Evolutionary conservation across 2,329 filamentous ascomycete genomes (phyloP), one percentile per base, ranked within the genome.

Genomic region (Exophiala mesophila): DNA sequence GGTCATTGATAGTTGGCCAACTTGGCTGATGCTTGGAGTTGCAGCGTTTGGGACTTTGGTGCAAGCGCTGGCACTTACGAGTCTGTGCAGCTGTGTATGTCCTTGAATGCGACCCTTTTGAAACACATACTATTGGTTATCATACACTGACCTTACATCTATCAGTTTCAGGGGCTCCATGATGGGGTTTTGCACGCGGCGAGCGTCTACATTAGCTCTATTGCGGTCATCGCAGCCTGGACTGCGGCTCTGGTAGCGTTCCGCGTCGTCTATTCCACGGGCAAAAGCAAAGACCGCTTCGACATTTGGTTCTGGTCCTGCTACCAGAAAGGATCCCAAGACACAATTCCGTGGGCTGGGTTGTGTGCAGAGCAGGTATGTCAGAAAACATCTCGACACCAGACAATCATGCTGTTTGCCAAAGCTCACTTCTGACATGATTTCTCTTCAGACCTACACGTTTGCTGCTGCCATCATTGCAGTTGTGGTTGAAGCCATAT

Each of bases 221-320:
- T n/a, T 19, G 17, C 35, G 20, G 18, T 38, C 9, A 16, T 38
- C 9, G 35, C 35, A n/a, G 35, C 35, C 20, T 38, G 20, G 35
- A 38, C 28, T 17, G 35, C 35, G 20, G 35, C 5, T n/a, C 35
- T 38, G n/a, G 35, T 26, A n/a, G 20, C 35, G 13, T 38, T 38
- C 20, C 17, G 35, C 7, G 35, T 38, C 13, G 35, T 38, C 6
- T 38, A 38, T 19, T 13, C 35, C 7, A 17, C 24, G 16, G 35
- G 35, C 17, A 20, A 20, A 9, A 28, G 17, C 13, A 8, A 38
- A 38, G 35, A 38, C 23, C 20, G 16, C 20, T 38, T 8, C 18
- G 35, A 38, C 20, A 38, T 38, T 19, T 38, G 35, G 35, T 38
- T 20, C 28, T 38, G 35, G 35, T 38, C 35, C 13, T 38, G 35